Conservation (phyloP, 345 rosid genomes). For the Excoecaria cochinchinensis region DNA sequence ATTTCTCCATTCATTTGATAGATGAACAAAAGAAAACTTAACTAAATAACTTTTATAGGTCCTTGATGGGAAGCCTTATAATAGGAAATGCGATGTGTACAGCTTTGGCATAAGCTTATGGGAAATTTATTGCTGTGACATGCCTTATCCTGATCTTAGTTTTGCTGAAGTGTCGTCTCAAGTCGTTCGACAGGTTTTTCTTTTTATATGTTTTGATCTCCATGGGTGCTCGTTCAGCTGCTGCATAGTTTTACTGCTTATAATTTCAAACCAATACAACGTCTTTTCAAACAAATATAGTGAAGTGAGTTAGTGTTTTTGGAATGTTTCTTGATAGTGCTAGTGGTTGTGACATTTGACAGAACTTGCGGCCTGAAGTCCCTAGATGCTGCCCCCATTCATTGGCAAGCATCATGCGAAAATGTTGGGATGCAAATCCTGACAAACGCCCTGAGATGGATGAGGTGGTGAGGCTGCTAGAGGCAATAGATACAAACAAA, state of each 20-base stretch:
- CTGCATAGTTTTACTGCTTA: neutral
- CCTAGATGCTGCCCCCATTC: conserved; percentile 37
- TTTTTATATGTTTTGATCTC: neutral
- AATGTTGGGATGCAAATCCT: conserved; percentile 35
- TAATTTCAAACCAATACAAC: neutral
- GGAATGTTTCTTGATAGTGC: neutral
- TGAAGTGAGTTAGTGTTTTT: neutral
- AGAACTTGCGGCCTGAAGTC: conserved; percentile 31
- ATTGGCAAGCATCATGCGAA: conserved; percentile 27
- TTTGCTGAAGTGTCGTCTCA: conserved; percentile 35
- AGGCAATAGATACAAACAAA: conserved; percentile 35
- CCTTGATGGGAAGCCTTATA: conserved; percentile 37
- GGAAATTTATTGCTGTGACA: conserved; percentile 37
- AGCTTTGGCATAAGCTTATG: conserved; percentile 40
- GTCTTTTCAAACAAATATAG: neutral
- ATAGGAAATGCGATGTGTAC: conserved; percentile 37
- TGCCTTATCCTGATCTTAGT: conserved; percentile 36
- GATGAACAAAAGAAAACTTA: neutral
- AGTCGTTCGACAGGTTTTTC: conserved; percentile 36
- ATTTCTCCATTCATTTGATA: neutral
- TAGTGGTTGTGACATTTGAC: neutral
- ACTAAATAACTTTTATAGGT: conserved; percentile 17
- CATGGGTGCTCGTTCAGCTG: neutral
- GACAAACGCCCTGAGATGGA: conserved; percentile 39
- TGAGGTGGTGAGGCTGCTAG: conserved; percentile 31